Conservation (phyloP, 73 alveolate genomes). For the Stentor roeselii region DNA sequence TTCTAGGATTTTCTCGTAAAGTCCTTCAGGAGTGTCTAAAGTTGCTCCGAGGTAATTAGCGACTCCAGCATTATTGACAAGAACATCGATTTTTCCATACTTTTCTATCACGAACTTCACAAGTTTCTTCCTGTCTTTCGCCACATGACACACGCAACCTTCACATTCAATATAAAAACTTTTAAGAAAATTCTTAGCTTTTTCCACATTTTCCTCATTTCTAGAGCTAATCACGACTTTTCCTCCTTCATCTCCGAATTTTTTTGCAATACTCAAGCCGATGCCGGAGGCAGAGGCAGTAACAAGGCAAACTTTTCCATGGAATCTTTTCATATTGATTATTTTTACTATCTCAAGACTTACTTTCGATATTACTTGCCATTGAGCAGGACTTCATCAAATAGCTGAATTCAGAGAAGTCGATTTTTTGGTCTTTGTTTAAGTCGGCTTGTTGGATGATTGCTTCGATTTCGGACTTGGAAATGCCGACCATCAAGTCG, state of each 20-base stretch:
- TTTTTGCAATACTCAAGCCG: constrained; percentile 82
- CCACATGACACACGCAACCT: constrained; percentile 79
- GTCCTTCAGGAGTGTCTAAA: constrained; percentile 64
- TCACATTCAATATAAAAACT: constrained; percentile 57
- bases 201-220: constrained; percentile 65
- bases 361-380: too few relatives aligned
- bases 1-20: constrained; percentile 75
- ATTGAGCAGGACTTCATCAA: not conserved
- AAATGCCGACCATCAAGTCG: not conserved
- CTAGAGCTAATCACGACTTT: constrained; percentile 75
- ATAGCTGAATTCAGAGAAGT: not conserved
- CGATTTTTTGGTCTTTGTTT: not conserved
- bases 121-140: constrained; percentile 62
- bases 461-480: not conserved
- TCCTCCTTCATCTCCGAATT: constrained; percentile 86
- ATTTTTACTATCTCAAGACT: too few relatives aligned
- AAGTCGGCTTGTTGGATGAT: not conserved
- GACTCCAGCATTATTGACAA: constrained; percentile 81
- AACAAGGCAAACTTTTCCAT: constrained; percentile 67
- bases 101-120: constrained; percentile 62
- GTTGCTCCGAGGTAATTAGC: constrained; percentile 66
- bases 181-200: constrained; percentile 62
- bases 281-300: constrained; percentile 87
- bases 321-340: constrained; percentile 56
- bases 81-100: constrained; percentile 74